phyloP scores from a whole-genome alignment of 371 early-diverging fungal species.

The Sporodiniella umbellata region DNA sequence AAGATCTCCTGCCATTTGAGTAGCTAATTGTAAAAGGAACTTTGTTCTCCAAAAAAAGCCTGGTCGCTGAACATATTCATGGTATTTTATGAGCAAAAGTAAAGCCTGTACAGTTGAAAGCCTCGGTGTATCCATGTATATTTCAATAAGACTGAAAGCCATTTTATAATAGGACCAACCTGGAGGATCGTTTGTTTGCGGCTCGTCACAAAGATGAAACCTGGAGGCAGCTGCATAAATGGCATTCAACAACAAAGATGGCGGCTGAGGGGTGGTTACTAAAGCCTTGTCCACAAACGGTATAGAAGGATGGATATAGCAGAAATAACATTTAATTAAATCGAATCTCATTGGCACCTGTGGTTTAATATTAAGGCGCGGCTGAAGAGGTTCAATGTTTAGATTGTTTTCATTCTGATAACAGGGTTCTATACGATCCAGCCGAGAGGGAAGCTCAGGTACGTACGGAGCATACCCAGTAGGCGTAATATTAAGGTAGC shows the following conservation, averaged over 20 bases:
- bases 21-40: slow-evolving; percentile 30
- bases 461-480: slow-evolving; percentile 19
- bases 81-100: slow-evolving; percentile 45
- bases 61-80: slow-evolving; percentile 38
- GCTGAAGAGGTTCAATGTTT: slow-evolving; percentile 4
- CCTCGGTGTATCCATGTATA: slow-evolving; percentile 37
- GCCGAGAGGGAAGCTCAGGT: slow-evolving; percentile 10
- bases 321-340: slow-evolving; percentile 39
- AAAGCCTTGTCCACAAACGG: slow-evolving; percentile 49
- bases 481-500: slow-evolving; percentile 4
- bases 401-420: neutral
- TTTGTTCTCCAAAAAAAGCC: slow-evolving; percentile 47
- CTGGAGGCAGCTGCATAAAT: slow-evolving; percentile 55
- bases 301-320: slow-evolving; percentile 53
- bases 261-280: slow-evolving; percentile 41
- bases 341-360: slow-evolving; percentile 12
- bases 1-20: slow-evolving; percentile 38
- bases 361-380: slow-evolving; percentile 2
- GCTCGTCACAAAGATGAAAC: slow-evolving; percentile 14
- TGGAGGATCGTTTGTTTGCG: slow-evolving; percentile 13
- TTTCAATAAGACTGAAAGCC: slow-evolving; percentile 33
- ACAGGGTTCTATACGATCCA: slow-evolving; percentile 18
- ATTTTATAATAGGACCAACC: slow-evolving; percentile 41
- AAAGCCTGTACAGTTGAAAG: slow-evolving; percentile 45
- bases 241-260: slow-evolving; percentile 51